Base-by-base conservation (phyloP, 106 monocot genomes). In the Chionographis japonica region DNA sequence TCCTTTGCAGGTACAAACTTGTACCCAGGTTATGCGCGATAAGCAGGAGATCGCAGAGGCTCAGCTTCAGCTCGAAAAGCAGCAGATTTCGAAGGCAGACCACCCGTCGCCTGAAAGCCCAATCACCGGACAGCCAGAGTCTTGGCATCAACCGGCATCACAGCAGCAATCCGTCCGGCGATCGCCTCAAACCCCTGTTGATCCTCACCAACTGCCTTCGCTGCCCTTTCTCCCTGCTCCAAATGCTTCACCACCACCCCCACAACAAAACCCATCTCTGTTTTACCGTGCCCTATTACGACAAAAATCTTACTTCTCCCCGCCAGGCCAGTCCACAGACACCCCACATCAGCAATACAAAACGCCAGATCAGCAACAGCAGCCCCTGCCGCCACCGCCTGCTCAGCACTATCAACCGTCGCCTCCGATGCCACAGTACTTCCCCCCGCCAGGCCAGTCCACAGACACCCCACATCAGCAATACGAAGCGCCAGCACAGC, bases 31-130 rank as follows among this genome's bases (percentile, higher is more conserved):
- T 59, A 50, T 95, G 12, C 86, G 86, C 13, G 88, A 86, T 72
- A 95, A 86, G 55, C 88, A 92, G 64, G 86, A 89, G 56, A 82
- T 86, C 15, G 54, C 73, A 14, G 95, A 95, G 61, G 56, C 91
- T 67, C 88, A 91, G 56, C 39, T 76, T 7, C 83, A 95, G 40
- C 79, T 82, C 19, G 36, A 79, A 69, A 88, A 91, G 60, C 52
- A 86, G 17, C 80, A 88, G 74, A 43, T 57, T 52, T 74, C 82
- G 13, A 82, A 76, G 57, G 56, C 40, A 46, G 75, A 76, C 8
- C 68, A 77, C 14, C 54, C 37, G 17, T 70, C 14, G 40, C 60
- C 78, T 54, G 72, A 78, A 37, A 62, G 27, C 10, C 15, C 74
- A 49, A 62, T 5, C 37, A 17, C 72, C 53, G 61, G 43, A 35